phyloP scores from a whole-genome alignment of 2,329 filamentous ascomycete species.

The Colletotrichum noveboracense region DNA sequence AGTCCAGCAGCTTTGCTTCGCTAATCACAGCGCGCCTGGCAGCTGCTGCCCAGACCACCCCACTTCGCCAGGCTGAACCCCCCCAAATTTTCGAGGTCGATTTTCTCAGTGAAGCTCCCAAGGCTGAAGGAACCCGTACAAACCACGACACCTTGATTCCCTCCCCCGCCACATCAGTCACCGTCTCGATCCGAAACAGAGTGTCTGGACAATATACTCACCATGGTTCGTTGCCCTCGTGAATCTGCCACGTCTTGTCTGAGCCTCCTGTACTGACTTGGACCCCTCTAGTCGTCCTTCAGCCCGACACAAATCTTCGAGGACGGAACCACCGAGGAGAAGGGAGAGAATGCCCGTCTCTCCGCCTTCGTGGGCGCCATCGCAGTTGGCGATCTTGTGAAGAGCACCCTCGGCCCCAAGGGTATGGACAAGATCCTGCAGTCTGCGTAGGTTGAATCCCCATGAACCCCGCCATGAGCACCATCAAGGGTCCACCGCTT shows the following conservation, averaged over 20 bases:
- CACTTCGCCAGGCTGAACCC: conserved; percentile 22
- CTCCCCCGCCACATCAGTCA: background rate
- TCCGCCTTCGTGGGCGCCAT: conserved; percentile 98
- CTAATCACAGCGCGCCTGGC: conserved; percentile 11
- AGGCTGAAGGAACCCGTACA: conserved; percentile 20
- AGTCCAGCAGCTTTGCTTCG: background rate
- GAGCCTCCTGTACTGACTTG: background rate
- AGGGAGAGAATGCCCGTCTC: conserved; percentile 98
- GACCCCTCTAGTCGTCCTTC: conserved; percentile 56
- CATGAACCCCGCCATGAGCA: background rate
- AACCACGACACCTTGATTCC: conserved; percentile 7
- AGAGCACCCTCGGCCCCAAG: conserved; percentile 96
- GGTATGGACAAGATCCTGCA: conserved; percentile 99
- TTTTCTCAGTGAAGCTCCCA: conserved; percentile 21
- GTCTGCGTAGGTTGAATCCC: conserved; percentile 73
- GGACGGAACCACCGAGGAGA: conserved; percentile 95
- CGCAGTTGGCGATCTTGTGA: conserved; percentile 95
- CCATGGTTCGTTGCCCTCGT: conserved; percentile 6
- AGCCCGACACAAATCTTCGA: conserved; percentile 98
- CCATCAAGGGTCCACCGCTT: conserved; percentile 3
- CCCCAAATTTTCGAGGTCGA: conserved; percentile 21
- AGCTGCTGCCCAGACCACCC: conserved; percentile 15
- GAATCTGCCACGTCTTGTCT: background rate
- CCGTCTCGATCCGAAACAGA: background rate
- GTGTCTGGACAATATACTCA: conserved; percentile 16